Evolutionary conservation across 805 yeast species (phyloP), one percentile per base, ranked within the genome.

Genomic region (Yamadazyma endophytica): DNA sequence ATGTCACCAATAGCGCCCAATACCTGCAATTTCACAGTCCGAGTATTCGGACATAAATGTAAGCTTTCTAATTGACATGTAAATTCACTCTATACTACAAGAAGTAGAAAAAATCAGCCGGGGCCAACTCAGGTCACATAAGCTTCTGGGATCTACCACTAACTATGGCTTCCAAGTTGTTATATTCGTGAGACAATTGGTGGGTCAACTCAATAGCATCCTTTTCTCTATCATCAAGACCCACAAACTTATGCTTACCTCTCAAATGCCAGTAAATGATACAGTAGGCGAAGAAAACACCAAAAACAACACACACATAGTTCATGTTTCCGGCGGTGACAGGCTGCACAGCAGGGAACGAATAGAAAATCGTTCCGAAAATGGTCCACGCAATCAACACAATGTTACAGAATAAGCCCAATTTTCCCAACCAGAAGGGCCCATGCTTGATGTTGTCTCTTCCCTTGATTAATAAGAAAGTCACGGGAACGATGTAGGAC

Each of bases 321-420:
- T 82, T 82, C 88, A 82, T 82, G 40, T 69, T 67, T 24, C 73
- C 71, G 21, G 66, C 69, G 2, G 67, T 62, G 3, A 70, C 87
- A 2, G 88, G 89, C 71, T 75, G 64, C 8, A 59, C 60, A 16
- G 75, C 57, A 18, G 89, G 88, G 62, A 81, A 74, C 26, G 77
- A 75, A 61, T 73, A 80, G 54, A 81, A 75, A 2, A 78, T 68
- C 4, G 74, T 38, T 5, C 79, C 70, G 46, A 82, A 81, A 0
- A 68, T 28, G 0, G 84, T 66, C 83, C 86, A 81, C 3, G 52
- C 42, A 4, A 79, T 36, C 11, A 73, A 58, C 2, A 79, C 70
- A 15, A 66, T 44, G 47, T 79, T 78, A 30, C 71, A 55, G 29
- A 73, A 39, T 1, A 58, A 44, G 2, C 86, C 86, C 33, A 74